phyloP scores from a whole-genome alignment of 352 stramenopile species.

The Globisporangium polare region DNA sequence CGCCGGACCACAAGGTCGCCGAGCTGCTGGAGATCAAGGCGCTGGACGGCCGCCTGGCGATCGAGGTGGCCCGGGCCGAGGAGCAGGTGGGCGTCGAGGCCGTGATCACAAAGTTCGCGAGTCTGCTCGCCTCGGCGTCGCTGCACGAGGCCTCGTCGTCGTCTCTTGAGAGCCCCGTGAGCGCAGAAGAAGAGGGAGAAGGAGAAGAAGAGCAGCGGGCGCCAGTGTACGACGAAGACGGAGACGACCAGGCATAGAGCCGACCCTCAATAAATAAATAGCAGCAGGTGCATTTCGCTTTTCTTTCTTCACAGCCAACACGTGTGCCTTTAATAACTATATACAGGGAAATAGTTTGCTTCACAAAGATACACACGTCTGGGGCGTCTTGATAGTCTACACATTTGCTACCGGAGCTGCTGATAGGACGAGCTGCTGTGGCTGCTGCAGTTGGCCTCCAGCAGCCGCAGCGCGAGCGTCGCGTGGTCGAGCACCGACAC shows the following conservation, averaged over 20 bases:
- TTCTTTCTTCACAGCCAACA: not conserved
- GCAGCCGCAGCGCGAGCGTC: slow-evolving; percentile 55
- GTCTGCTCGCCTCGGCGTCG: slow-evolving; percentile 10
- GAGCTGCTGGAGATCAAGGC: slow-evolving; percentile 52
- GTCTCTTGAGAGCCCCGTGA: not conserved
- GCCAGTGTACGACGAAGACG: not conserved
- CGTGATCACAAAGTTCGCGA: slow-evolving; percentile 44
- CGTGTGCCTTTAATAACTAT: not conserved
- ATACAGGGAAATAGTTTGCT: not conserved
- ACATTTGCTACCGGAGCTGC: not conserved
- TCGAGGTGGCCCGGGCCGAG: slow-evolving; percentile 63
- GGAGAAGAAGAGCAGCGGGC: not conserved
- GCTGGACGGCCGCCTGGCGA: slow-evolving; percentile 54
- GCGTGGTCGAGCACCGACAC: slow-evolving; percentile 71
- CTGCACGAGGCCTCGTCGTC: not conserved
- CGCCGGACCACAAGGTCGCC: slow-evolving; percentile 30
- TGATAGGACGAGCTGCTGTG: not conserved
- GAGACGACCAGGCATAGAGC: not conserved
- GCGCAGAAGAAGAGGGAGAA: not conserved
- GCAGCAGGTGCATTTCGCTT: not conserved
- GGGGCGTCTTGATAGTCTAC: too few relatives aligned
- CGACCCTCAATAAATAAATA: not conserved
- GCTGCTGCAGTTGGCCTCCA: slow-evolving; percentile 32
- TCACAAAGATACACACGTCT: not conserved
- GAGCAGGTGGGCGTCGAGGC: slow-evolving; percentile 66